Evolutionary conservation across 1,139 yeast genomes (phyloP).

Genomic region (Tardiomyces blankii): DNA sequence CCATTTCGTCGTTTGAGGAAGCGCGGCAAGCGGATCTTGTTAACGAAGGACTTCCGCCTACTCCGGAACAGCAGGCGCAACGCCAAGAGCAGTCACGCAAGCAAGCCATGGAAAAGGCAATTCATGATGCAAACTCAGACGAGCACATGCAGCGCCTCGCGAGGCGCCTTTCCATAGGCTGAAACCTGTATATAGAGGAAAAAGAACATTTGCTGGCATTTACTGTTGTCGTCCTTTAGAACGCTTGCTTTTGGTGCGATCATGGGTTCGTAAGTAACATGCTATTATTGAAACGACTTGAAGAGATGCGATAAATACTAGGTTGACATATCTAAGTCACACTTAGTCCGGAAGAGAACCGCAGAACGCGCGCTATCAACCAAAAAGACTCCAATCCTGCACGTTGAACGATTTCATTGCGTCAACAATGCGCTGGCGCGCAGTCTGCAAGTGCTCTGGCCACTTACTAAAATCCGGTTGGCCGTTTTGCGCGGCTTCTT

Average conservation of each 20-base stretch:
- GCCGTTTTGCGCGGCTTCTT: neutral
- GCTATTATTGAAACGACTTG: no score
- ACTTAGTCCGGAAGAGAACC: no score
- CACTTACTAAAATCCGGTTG: neutral
- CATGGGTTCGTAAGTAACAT: no score
- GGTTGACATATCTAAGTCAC: no score
- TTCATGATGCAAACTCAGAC: constrained; percentile 31
- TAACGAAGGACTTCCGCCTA: constrained; percentile 90
- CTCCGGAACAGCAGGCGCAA: constrained; percentile 42
- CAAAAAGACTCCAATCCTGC: neutral
- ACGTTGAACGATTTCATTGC: neutral
- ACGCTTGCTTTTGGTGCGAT: no score
- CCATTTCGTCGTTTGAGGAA: constrained; percentile 68
- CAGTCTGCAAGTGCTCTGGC: neutral
- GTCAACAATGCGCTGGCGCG: neutral
- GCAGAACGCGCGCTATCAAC: neutral
- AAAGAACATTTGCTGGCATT: no score
- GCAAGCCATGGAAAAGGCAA: constrained; percentile 34
- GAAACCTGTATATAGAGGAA: neutral
- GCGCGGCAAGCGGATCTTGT: constrained; percentile 72
- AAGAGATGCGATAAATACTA: no score
- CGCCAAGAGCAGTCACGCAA: constrained; percentile 36
- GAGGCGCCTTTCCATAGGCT: constrained; percentile 17
- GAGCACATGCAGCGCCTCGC: constrained; percentile 24
- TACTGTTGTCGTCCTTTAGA: no score